Percentiles rank a stretch among this genome's conserved stretches.
phyloP scores from a whole-genome alignment of 352 stramenopile genomes.

The Phytophthora meadii region DNA sequence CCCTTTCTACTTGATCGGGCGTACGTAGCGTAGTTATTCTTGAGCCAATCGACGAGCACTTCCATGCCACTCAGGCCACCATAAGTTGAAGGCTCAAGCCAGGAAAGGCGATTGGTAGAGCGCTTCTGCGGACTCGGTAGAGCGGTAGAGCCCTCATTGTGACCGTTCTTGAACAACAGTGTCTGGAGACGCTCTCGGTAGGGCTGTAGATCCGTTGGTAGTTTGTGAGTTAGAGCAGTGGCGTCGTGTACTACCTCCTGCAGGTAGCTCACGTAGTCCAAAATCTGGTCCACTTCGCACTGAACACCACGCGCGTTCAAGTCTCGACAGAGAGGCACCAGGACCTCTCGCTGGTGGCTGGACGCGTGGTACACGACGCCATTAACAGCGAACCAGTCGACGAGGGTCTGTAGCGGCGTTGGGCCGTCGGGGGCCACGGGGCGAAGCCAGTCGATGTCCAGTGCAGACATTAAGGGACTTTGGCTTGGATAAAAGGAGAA shows the following conservation, averaged over 20 bases:
- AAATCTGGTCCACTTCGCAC: conserved; percentile 29
- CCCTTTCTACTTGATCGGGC: conserved; percentile 22
- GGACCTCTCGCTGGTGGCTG: conserved; percentile 28
- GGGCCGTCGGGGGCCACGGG: conserved; percentile 17
- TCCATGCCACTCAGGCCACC: conserved; percentile 33
- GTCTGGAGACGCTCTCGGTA: conserved; percentile 17
- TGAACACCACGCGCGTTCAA: conserved; percentile 27
- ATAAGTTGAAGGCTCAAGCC: conserved; percentile 29
- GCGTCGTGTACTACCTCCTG: conserved; percentile 29
- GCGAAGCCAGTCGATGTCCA: conserved; percentile 29
- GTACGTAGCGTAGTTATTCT: conserved; percentile 27
- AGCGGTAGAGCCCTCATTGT: background rate
- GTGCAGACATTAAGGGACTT: conserved; percentile 18
- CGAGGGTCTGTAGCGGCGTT: conserved; percentile 27
- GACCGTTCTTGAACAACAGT: conserved; percentile 25
- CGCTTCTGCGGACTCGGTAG: conserved; percentile 13
- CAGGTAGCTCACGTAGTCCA: conserved; percentile 29
- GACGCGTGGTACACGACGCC: conserved; percentile 35
- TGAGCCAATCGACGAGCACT: conserved; percentile 35
- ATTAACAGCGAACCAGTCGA: conserved; percentile 35
- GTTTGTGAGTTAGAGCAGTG: background rate
- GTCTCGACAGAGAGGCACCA: conserved; percentile 23
- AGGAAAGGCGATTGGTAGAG: conserved; percentile 22
- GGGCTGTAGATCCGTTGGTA: conserved; percentile 17
- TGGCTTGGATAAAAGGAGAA: conserved; percentile 8